Evolutionary conservation across 2,329 filamentous ascomycete genomes (phyloP).

Genomic region (Alternaria rosae): DNA sequence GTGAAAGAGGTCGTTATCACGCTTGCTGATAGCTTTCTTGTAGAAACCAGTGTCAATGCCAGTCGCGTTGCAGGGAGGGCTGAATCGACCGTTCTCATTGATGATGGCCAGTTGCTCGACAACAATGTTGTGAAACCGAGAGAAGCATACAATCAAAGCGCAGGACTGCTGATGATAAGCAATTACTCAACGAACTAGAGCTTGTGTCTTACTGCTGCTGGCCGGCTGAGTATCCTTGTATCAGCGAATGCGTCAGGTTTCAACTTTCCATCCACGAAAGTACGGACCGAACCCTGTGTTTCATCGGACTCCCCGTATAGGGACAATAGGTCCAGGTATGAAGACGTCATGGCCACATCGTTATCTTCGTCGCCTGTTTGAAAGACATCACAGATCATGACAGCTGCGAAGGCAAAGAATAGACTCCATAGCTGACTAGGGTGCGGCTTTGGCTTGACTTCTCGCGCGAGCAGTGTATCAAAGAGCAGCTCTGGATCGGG

Average conservation of each 20-base stretch:
- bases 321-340: neutral
- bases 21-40: neutral
- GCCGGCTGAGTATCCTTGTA: neutral
- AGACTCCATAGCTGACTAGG: neutral
- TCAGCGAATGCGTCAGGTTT: neutral
- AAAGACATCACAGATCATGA: neutral
- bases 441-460: neutral
- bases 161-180: neutral
- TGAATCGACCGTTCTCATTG: neutral
- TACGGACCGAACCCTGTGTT: neutral
- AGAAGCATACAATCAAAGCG: neutral
- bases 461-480: neutral
- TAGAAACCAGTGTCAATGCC: neutral
- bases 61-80: neutral
- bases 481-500: neutral
- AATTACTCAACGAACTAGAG: neutral
- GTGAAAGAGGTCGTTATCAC: neutral
- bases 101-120: neutral
- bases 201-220: neutral
- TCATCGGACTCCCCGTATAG: neutral
- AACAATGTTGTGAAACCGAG: neutral
- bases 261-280: neutral
- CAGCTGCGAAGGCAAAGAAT: neutral
- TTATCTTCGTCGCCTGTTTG: neutral
- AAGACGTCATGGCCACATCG: neutral